Evolutionary conservation across 2,329 filamentous ascomycete genomes (phyloP), one percentile per base, ranked within the genome.

Genomic region (Ophiocordyceps camponoti-leonardi): DNA sequence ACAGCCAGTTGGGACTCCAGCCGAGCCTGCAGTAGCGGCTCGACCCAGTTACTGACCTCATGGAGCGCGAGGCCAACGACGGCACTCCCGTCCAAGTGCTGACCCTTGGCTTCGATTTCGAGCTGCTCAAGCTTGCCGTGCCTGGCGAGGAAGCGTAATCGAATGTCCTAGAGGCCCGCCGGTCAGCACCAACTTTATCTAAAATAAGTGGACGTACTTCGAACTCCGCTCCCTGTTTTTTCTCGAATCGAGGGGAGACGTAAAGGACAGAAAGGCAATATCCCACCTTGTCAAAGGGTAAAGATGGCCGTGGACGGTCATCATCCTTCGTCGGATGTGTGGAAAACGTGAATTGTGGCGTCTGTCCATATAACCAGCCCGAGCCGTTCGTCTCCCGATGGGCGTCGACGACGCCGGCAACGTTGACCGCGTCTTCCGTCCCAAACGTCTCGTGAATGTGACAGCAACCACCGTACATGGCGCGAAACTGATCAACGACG

Each of bases 301-400:
- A 49, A 0, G 59, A 53, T 1, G 76, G 75, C 37, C 77, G 66
- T 48, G 71, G 62, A 46, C 78, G 64, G 46, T 75, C 66, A 61
- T 83, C 69, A 40, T 77, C 67, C 50, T 77, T 67, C 49, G 71
- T 72, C 35, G 80, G 63, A 58, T 73, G 65, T 4, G 73, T 79
- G 4, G 75, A 77, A 52, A 90, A 79, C 8, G 73, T 77, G 59
- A 94, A 95, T 46, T 81, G 80, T 1, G 88, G 88, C 2, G 88
- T 94, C 63, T 94, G 87, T 2, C 75, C 75, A 61, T 82, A 94
- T 47, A 82, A 81, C 86, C 87, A 95, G 12, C 79, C 74, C 4
- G 65, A 61, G 0, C 79, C 80, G 71, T 79, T 51, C 35, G 54
- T 43, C 49, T 62, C 61, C 6, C 53, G 49, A 31, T 59, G 59